Conservation (phyloP, 2,329 filamentous ascomycete species). For the Paraphoma sp. region DNA sequence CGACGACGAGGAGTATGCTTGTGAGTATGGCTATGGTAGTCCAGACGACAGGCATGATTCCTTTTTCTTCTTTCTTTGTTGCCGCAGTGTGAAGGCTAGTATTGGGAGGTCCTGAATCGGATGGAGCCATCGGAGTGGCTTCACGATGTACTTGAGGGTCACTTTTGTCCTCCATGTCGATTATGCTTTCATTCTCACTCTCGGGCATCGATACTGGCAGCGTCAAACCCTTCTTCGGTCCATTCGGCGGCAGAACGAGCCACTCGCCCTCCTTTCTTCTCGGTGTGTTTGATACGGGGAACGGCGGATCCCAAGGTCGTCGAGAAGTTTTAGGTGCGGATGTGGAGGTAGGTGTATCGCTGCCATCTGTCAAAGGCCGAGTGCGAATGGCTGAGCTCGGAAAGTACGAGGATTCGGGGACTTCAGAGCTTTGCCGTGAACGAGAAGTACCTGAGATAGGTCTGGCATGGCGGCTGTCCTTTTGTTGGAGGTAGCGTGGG, state of each 20-base stretch:
- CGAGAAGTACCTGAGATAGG: too few relatives aligned
- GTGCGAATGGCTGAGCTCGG: neutral
- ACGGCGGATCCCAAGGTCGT: slow-evolving; percentile 39
- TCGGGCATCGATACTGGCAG: neutral
- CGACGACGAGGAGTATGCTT: slow-evolving; percentile 21
- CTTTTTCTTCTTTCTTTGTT: neutral
- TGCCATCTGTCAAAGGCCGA: neutral
- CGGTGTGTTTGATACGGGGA: slow-evolving; percentile 11
- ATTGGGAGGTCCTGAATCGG: too few relatives aligned
- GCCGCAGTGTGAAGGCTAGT: neutral
- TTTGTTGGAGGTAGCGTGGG: slow-evolving; percentile 14
- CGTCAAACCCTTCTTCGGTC: too few relatives aligned
- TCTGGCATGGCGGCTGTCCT: too few relatives aligned
- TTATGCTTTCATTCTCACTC: neutral
- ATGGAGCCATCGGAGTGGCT: too few relatives aligned
- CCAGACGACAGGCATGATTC: slow-evolving; percentile 6
- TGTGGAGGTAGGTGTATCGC: slow-evolving; percentile 16
- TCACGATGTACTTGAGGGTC: too few relatives aligned
- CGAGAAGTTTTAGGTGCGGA: slow-evolving; percentile 1
- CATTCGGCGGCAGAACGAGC: slow-evolving; percentile 3
- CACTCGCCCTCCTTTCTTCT: slow-evolving; percentile 2
- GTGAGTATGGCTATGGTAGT: slow-evolving; percentile 9
- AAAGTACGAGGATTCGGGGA: too few relatives aligned
- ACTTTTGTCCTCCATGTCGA: too few relatives aligned
- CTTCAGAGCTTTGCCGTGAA: too few relatives aligned